These are phyloP conservation scores for Fraxinus quadrangulata DNA, from an alignment of 257 asterid species.

Conservation along the genomic window DNA sequence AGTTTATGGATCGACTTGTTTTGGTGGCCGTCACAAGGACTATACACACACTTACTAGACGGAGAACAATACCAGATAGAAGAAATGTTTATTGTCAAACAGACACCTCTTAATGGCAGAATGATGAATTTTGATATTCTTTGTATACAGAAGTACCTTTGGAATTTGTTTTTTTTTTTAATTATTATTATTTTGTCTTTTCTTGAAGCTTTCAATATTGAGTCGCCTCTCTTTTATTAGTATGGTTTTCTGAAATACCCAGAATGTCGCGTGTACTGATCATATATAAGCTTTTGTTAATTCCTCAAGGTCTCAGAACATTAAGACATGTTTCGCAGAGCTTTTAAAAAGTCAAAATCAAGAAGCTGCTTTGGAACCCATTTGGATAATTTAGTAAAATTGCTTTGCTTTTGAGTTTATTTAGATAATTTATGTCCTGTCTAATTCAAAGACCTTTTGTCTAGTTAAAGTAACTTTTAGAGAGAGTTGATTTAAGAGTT, in stretches of 20 bases:
- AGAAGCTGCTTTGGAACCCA: too few species aligned
- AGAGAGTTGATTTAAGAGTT: too few species aligned
- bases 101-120: not conserved
- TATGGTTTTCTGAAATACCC: not conserved
- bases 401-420: too few species aligned
- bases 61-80: not conserved
- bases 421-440: too few species aligned
- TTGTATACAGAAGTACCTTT: not conserved
- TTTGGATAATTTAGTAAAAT: too few species aligned
- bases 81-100: not conserved
- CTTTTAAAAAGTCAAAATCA: too few species aligned
- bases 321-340: not conserved
- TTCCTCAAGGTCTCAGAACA: not conserved
- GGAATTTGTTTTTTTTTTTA: not conserved
- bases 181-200: not conserved
- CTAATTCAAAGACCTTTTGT: too few species aligned
- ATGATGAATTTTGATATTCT: slow-evolving; percentile 1
- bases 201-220: not conserved
- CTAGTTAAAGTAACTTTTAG: too few species aligned
- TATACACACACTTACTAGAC: not conserved
- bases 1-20: not conserved
- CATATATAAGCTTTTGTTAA: not conserved
- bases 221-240: not conserved
- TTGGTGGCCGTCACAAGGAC: not conserved
- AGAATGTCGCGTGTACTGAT: not conserved